A percentile compares a stretch with the other conserved stretches of the same genome.
Evolutionary conservation across 495 filamentous ascomycete species (phyloP).

Genomic region (Letharia lupina): DNA sequence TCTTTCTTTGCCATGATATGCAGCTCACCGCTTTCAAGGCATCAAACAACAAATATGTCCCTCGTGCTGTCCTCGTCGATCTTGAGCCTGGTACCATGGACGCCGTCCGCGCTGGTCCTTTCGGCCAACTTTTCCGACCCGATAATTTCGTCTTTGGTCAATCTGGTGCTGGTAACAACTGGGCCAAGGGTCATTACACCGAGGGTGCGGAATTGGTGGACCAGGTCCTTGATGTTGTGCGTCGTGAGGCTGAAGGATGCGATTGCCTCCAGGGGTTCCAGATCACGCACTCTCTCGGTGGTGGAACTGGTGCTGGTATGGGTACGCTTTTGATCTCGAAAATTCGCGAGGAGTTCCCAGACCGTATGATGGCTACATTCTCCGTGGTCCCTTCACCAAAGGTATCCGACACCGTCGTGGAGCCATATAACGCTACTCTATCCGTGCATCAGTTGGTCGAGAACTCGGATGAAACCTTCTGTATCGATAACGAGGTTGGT

Average conservation of each 20-base stretch:
- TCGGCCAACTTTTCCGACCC: constrained; percentile 98
- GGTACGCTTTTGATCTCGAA: constrained; percentile 99
- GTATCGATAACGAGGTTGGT: constrained; percentile 95
- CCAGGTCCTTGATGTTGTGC: constrained; percentile 95
- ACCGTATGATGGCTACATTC: constrained; percentile 99
- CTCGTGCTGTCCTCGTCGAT: constrained; percentile 98
- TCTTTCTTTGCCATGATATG: background rate
- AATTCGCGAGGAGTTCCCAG: constrained; percentile 99
- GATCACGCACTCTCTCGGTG: constrained; percentile 99
- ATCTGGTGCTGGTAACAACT: constrained; percentile 99
- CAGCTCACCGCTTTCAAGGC: constrained; percentile 46
- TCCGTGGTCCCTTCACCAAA: constrained; percentile 99
- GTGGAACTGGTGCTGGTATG: constrained; percentile 99
- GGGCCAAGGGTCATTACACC: constrained; percentile 99
- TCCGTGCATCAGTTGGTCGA: constrained; percentile 99
- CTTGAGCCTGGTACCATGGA: constrained; percentile 98
- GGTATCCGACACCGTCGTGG: constrained; percentile 99
- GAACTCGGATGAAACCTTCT: constrained; percentile 99
- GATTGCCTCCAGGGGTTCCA: constrained; percentile 99
- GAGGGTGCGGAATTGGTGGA: constrained; percentile 99
- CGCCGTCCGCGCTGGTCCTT: constrained; percentile 95
- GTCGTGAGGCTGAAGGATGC: constrained; percentile 96
- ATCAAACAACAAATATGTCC: constrained; percentile 96
- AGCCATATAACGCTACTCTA: constrained; percentile 99
- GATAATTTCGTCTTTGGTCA: constrained; percentile 99